These are phyloP conservation scores for Ascochyta rabiei DNA, from an alignment of 2,329 filamentous ascomycete species.

Conservation along the genomic window DNA sequence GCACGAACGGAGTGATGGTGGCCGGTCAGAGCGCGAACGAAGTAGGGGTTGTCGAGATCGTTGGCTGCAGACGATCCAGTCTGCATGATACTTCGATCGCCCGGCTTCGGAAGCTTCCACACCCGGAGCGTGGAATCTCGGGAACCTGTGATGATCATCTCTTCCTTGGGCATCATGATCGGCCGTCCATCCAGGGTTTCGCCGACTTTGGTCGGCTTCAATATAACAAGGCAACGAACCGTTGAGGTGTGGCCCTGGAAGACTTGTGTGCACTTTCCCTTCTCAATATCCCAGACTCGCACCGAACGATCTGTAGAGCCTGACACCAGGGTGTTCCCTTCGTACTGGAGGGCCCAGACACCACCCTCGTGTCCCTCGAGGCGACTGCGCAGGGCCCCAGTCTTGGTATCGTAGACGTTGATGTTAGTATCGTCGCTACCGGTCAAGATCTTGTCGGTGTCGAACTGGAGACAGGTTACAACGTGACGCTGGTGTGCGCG, in stretches of 20 bases:
- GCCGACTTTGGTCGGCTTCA: conserved; percentile 83
- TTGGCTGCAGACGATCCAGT: conserved; percentile 75
- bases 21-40: conserved; percentile 82
- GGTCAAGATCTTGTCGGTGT: conserved; percentile 96
- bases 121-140: conserved; percentile 92
- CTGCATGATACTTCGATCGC: conserved; percentile 79
- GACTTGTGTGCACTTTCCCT: conserved; percentile 88
- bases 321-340: conserved; percentile 92
- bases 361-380: conserved; percentile 95
- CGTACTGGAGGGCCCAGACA: conserved; percentile 96
- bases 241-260: conserved; percentile 98
- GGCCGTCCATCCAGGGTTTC: conserved; percentile 72
- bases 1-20: conserved; percentile 94
- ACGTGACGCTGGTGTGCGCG: conserved; percentile 96
- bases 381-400: conserved; percentile 80
- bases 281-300: conserved; percentile 99
- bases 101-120: conserved; percentile 87
- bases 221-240: conserved; percentile 91
- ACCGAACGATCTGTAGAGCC: conserved; percentile 96
- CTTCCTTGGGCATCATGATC: conserved; percentile 91
- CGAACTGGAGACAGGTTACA: conserved; percentile 96
- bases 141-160: conserved; percentile 95
- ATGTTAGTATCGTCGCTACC: conserved; percentile 98
- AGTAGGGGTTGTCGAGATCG: conserved; percentile 87
- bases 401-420: conserved; percentile 97